Base-by-base conservation (phyloP, 2,329 filamentous ascomycete genomes). In the Nemania sp. region DNA sequence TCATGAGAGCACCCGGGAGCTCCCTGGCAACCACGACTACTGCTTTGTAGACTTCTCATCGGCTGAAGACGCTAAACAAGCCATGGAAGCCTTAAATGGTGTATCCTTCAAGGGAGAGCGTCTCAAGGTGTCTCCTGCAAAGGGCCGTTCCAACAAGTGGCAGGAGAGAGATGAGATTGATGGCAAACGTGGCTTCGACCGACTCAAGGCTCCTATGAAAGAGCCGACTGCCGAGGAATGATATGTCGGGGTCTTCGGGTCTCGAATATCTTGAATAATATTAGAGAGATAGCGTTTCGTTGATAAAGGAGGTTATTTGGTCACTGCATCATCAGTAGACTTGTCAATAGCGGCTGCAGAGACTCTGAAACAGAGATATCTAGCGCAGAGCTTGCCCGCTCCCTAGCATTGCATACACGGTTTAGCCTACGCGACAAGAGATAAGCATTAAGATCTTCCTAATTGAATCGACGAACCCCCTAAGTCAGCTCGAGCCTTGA, bases 31-130 rank as follows among this genome's bases (percentile, higher is more conserved):
- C 70, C 84, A 88, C 74, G 86, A 90, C 78, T 91, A 88, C 77
- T 87, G 88, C 72, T 91, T 91, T 67, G 87, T 91, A n/a, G 88
- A 91, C 73, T 85, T 91, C 64, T 81, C 80, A 55, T 86, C 82
- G 5, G 75, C 79, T 0, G 84, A 88, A 60, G 85, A 90, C 69
- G 87, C 87, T 0, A 77, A 83, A 38, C 78, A 78, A 10, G 89
- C 88, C 24, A 81, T 87, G 66, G 74, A 81, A 7, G 79, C 79
- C 1, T 67, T 88, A 13, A 73, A 82, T 60, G 80, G 80, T 1
- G 73, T 35, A 2, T n/a, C 24, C 0, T 77, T 76, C 51, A 66
- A 64, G 13, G 75, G 73, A 6, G 70, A 64, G 2, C 69, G 26
- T 15, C 62, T 78, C 41, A 77, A 74, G 52, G 74, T 77, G 26